Conservation (phyloP, 1,284 basidiomycete genomes). For the Ustilago esculenta region DNA sequence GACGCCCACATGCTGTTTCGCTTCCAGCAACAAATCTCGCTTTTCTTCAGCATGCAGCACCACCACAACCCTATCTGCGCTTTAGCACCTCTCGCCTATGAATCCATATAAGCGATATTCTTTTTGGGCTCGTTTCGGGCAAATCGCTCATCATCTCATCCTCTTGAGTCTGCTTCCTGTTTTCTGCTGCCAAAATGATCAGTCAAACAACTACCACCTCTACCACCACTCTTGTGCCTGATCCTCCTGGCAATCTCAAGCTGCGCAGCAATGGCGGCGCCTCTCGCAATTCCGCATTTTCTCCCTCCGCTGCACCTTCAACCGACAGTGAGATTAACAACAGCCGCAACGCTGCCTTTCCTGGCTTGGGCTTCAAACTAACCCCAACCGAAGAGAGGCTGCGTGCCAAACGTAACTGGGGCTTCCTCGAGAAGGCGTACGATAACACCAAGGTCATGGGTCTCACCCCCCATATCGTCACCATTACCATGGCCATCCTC, state of each 20-base stretch:
- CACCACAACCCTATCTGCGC: not conserved
- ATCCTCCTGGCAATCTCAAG: conserved; percentile 2
- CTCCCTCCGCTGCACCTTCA: too few relatives aligned
- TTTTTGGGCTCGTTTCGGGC: too few relatives aligned
- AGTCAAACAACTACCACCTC: not conserved
- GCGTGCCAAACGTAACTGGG: conserved; percentile 8
- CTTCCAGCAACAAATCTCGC: too few relatives aligned
- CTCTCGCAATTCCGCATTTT: too few relatives aligned
- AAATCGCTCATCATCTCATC: too few relatives aligned
- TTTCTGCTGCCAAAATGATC: not conserved
- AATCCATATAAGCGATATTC: too few relatives aligned
- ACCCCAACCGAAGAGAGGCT: conserved; percentile 6
- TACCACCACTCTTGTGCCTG: not conserved
- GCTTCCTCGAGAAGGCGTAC: conserved; percentile 3
- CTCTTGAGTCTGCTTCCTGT: too few relatives aligned
- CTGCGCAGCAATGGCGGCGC: conserved; percentile 2
- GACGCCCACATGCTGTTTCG: too few relatives aligned
- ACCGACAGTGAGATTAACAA: too few relatives aligned
- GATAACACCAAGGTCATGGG: conserved; percentile 9
- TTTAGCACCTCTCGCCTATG: not conserved
- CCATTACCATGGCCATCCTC: conserved; percentile 11
- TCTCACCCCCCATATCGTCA: conserved; percentile 3
- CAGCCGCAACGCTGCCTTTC: too few relatives aligned
- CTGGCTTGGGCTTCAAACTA: conserved; percentile 3
- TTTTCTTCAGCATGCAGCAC: too few relatives aligned